A percentile compares a stretch with the other conserved stretches of the same genome.
Conservation (phyloP, 495 filamentous ascomycete genomes). For the Talaromyces ruber region DNA sequence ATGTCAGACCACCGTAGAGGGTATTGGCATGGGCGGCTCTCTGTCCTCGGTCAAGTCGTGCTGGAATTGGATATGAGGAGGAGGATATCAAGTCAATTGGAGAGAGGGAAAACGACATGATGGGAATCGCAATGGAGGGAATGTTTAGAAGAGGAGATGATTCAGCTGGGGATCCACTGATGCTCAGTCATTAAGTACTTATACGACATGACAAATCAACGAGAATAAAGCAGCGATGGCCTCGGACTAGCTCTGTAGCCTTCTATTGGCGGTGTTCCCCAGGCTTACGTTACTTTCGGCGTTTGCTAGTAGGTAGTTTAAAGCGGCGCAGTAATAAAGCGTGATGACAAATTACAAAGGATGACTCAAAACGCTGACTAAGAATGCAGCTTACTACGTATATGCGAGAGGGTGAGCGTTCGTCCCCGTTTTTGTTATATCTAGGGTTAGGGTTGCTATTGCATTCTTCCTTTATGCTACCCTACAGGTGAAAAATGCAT, state of each 20-base stretch:
- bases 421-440: no score
- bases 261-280: not conserved
- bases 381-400: no score
- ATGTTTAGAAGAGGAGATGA: not conserved
- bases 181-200: not conserved
- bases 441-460: no score
- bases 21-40: not conserved
- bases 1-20: not conserved
- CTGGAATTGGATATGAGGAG: slow-evolving; percentile 17
- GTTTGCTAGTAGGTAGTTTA: not conserved
- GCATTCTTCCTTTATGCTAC: no score
- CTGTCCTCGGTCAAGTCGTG: not conserved
- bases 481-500: no score
- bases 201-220: not conserved
- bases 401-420: no score
- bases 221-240: not conserved
- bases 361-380: not conserved
- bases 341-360: not conserved
- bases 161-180: not conserved
- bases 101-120: not conserved
- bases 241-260: not conserved
- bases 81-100: slow-evolving; percentile 8
- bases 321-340: not conserved
- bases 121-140: not conserved
- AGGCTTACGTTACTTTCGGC: not conserved